Percentiles rank a stretch among this genome's conserved stretches.
Evolutionary conservation across 768 basidiomycete genomes (phyloP).

Genomic region (Podaxis sp.): DNA sequence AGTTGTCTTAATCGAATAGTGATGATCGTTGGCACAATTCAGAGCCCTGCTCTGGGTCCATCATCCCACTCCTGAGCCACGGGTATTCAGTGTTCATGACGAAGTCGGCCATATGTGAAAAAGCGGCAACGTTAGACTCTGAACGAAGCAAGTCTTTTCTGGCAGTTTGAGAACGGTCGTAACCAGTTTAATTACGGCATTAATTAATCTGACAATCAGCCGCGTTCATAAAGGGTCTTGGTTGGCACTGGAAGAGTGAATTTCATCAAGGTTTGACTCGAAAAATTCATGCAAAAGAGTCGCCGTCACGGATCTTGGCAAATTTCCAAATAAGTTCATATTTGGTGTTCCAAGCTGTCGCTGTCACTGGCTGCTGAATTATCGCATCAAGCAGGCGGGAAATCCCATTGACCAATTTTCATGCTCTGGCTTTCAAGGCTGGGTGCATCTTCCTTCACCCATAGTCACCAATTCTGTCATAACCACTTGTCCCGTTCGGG

Average conservation of each 20-base stretch:
- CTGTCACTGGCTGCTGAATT: neutral
- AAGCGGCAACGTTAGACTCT: neutral
- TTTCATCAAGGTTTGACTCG: neutral
- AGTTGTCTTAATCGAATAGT: no score
- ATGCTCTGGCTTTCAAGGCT: slow-evolving; percentile 20
- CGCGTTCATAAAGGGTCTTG: slow-evolving; percentile 17
- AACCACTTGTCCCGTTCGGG: no score
- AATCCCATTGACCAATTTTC: slow-evolving; percentile 20
- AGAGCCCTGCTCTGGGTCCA: no score
- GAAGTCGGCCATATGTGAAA: neutral
- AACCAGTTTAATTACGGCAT: slow-evolving; percentile 21
- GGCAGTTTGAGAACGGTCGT: slow-evolving; percentile 12
- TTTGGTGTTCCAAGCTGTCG: no score
- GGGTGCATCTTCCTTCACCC: slow-evolving; percentile 12
- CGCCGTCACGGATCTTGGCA: slow-evolving; percentile 16
- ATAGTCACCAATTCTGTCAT: no score
- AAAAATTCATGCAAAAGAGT: slow-evolving; percentile 11
- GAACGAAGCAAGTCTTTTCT: neutral
- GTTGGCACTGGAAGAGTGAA: slow-evolving; percentile 18
- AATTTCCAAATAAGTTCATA: slow-evolving; percentile 15
- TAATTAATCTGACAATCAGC: slow-evolving; percentile 19
- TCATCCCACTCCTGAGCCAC: no score
- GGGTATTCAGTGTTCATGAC: neutral
- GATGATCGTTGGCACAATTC: no score
- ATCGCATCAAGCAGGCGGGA: slow-evolving; percentile 12